Conservation (phyloP, 345 rosid genomes). For the Salix viminalis region DNA sequence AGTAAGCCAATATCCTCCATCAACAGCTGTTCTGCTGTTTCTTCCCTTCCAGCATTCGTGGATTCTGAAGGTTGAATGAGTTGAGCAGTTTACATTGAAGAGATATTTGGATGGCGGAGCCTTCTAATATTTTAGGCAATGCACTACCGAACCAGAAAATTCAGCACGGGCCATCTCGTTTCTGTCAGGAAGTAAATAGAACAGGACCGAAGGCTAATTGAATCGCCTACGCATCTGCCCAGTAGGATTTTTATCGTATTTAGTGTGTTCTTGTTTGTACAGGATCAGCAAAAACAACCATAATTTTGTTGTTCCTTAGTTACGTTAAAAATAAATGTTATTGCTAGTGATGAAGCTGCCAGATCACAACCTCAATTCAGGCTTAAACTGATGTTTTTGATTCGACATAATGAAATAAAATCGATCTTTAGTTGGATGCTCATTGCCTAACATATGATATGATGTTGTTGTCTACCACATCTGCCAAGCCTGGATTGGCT, state of each 20-base stretch:
- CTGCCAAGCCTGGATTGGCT: not conserved
- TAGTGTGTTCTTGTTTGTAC: not conserved
- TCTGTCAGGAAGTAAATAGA: not conserved
- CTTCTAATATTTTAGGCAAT: not conserved
- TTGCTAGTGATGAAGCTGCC: not conserved
- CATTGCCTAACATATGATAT: not conserved
- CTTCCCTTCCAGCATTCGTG: not conserved
- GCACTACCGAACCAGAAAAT: conserved; percentile 13
- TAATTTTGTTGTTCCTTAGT: not conserved
- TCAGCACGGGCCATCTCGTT: not conserved
- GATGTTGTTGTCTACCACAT: not conserved
- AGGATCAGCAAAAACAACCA: not conserved
- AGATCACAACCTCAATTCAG: not conserved
- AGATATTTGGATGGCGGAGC: not conserved
- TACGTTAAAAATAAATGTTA: not conserved
- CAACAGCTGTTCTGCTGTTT: not conserved
- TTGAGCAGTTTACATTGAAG: conserved; percentile 10
- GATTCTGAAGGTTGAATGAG: not conserved
- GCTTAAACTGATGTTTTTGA: not conserved
- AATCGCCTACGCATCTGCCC: not conserved
- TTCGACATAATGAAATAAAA: not conserved
- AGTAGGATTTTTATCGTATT: not conserved
- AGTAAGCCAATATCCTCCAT: not conserved
- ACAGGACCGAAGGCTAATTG: not conserved
- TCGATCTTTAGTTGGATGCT: not conserved